Evolutionary conservation across 2,329 filamentous ascomycete species (phyloP).

Genomic region (Calcarisporium arbuscula): DNA sequence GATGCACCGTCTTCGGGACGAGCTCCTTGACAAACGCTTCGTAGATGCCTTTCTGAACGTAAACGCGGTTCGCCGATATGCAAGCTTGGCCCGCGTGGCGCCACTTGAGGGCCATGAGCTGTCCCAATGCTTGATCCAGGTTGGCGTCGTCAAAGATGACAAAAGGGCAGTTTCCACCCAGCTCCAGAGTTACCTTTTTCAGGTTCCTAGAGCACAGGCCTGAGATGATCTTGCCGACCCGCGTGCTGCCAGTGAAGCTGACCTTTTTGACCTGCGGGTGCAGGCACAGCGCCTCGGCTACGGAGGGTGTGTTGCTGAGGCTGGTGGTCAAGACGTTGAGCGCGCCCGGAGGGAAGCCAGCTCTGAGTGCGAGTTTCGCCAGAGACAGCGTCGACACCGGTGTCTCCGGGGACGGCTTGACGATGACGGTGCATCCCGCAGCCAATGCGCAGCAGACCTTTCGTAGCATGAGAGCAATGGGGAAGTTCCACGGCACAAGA

Average conservation of each 20-base stretch:
- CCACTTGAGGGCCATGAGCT: slow-evolving; percentile 45
- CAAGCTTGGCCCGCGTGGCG: slow-evolving; percentile 64
- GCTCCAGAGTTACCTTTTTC: slow-evolving; percentile 62
- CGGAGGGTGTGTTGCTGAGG: slow-evolving; percentile 20
- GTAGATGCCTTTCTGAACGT: slow-evolving; percentile 51
- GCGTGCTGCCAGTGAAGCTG: slow-evolving; percentile 63
- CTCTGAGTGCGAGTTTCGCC: slow-evolving; percentile 60
- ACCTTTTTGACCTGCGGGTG: slow-evolving; percentile 42
- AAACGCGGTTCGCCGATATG: slow-evolving; percentile 53
- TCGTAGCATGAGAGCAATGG: slow-evolving; percentile 24
- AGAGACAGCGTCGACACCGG: slow-evolving; percentile 67
- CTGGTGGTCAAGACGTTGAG: slow-evolving; percentile 23
- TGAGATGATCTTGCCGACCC: slow-evolving; percentile 57
- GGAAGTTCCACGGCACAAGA: slow-evolving; percentile 36
- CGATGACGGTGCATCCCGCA: slow-evolving; percentile 71
- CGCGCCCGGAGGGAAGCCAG: slow-evolving; percentile 55
- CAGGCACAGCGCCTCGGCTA: slow-evolving; percentile 22
- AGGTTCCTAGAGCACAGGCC: slow-evolving; percentile 53
- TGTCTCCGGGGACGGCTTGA: slow-evolving; percentile 67
- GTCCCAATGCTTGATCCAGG: slow-evolving; percentile 50
- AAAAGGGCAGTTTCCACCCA: slow-evolving; percentile 63
- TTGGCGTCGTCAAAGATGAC: slow-evolving; percentile 64
- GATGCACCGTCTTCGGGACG: slow-evolving; percentile 1
- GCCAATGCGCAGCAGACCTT: slow-evolving; percentile 53
- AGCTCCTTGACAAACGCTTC: slow-evolving; percentile 57